Evolutionary conservation across 169 alveolate species (phyloP), one percentile per base, ranked within the genome.

Genomic region (Condylostoma magnum): DNA sequence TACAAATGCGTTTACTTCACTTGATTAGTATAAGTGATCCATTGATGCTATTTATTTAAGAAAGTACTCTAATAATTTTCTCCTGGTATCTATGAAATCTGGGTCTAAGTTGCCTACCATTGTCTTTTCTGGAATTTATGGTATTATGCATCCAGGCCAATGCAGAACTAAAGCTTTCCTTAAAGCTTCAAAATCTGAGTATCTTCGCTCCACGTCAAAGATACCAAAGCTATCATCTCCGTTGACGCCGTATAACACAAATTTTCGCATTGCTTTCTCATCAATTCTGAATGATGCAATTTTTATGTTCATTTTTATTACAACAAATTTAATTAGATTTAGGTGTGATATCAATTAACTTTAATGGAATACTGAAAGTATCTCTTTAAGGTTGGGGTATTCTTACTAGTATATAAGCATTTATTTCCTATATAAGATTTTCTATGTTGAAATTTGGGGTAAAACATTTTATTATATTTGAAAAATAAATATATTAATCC

Each of bases 141-240:
- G 73, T 28, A 63, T 20, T 1, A 43, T n/a, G 57, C 55, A 44
- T 6, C 58, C 57, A 27, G 73, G 73, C 73, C 73, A 63, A 20
- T 44, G 30, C 33, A 25, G 58, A 25, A 37, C 22, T 5, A 63
- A 46, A 2, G 30, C 44, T 3, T n/a, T 63, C 20, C 58, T 22
- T 2, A 63, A 28, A 22, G 54, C 34, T 18, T 43, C 44, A 34
- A 63, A 63, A 2, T 63, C 73, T 37, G 25, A 43, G 41, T 63
- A 63, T 18, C 73, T 36, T 3, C 73, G 25, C 2, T 25, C 15
- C 18, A 33, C 34, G 4, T 63, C 58, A n/a, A 63, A 63, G 3
- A 18, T 18, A 33, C 73, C 73, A 8, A 20, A 12, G 12, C 22
- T 41, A 41, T 63, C 73, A 22, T 43, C 25, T 0, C 73, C 73